Conservation (phyloP, 345 rosid species). For the Balakata baccata region DNA sequence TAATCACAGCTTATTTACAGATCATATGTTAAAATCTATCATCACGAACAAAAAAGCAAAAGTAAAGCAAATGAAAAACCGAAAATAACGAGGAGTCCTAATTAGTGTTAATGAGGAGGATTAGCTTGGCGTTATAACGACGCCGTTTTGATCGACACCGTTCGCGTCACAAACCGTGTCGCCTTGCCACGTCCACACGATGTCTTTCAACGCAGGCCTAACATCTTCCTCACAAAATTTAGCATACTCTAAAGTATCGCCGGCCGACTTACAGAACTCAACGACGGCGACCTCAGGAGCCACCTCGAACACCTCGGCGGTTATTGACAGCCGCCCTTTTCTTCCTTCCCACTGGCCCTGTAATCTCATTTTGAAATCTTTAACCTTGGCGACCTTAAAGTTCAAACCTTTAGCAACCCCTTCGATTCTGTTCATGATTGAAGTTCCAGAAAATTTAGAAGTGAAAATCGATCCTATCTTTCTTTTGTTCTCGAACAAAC, state of each 20-base stretch:
- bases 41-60: background rate
- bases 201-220: conserved; percentile 36
- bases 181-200: conserved; percentile 94
- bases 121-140: background rate
- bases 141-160: background rate
- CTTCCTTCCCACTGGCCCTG: conserved; percentile 24
- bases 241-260: conserved; percentile 31
- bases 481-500: conserved; percentile 22
- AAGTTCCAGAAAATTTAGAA: conserved; percentile 18
- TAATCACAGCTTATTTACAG: conserved; percentile 9
- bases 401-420: conserved; percentile 25
- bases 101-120: background rate
- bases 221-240: conserved; percentile 32
- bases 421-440: conserved; percentile 25
- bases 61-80: background rate
- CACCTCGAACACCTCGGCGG: conserved; percentile 39
- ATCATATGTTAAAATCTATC: background rate
- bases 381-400: conserved; percentile 15
- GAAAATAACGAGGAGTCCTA: background rate
- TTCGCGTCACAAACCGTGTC: conserved; percentile 30
- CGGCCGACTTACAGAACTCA: conserved; percentile 44
- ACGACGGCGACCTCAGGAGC: conserved; percentile 37
- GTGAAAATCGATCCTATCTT: conserved; percentile 28
- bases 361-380: conserved; percentile 26
- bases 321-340: conserved; percentile 27